These are phyloP conservation scores for Gynochthodes officinalis DNA, from an alignment of 257 asterid genomes.

Conservation along the genomic window DNA sequence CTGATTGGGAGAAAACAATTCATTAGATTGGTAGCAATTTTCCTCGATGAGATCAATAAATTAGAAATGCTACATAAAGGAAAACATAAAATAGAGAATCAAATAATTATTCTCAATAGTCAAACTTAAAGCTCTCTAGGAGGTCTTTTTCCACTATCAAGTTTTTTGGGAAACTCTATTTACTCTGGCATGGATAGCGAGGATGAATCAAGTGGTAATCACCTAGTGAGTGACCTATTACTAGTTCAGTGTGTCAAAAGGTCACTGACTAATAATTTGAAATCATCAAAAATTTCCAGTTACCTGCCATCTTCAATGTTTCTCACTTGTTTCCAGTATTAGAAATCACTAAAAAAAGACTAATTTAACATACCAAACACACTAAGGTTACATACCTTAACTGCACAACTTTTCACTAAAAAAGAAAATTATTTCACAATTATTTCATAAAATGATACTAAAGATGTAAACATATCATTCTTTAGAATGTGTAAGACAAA, in stretches of 20 bases:
- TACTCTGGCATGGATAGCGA: too few species aligned
- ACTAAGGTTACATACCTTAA: background rate
- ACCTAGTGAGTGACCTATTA: background rate
- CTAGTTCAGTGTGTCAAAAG: background rate
- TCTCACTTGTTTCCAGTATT: background rate
- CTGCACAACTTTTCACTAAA: background rate
- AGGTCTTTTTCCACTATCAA: background rate
- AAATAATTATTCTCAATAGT: background rate
- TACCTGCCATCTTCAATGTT: background rate
- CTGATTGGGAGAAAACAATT: conserved; percentile 42
- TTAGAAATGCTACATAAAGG: background rate
- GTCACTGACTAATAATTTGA: background rate
- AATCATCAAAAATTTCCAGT: background rate
- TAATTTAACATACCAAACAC: too few species aligned
- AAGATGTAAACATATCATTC: background rate
- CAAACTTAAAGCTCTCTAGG: background rate
- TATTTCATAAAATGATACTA: background rate
- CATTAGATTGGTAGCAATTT: conserved; percentile 1
- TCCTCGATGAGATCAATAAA: background rate
- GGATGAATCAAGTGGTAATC: background rate
- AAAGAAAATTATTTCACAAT: background rate
- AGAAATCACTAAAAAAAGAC: background rate
- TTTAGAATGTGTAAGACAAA: too few species aligned
- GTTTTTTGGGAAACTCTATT: background rate
- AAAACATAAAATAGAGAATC: background rate